Conservation (phyloP, 768 basidiomycete genomes). For the Mrakia hoshinonis region DNA sequence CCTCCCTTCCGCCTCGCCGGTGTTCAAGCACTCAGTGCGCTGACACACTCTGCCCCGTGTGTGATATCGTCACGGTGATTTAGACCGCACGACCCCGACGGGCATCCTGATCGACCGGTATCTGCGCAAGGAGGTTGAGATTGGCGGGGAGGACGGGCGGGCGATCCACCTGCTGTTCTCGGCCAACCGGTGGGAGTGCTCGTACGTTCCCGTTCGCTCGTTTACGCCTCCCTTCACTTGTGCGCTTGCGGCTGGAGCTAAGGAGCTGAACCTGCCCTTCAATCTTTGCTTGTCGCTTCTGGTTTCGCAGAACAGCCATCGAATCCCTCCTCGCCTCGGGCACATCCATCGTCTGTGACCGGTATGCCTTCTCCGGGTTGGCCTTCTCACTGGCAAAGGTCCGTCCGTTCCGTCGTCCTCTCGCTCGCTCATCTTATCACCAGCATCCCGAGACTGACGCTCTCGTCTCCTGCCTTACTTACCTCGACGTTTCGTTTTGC, state of each 20-base stretch:
- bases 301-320: slow-evolving; percentile 49
- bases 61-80: too few relatives aligned
- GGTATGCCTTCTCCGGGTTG: slow-evolving; percentile 94
- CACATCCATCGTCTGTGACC: slow-evolving; percentile 72
- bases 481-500: background rate
- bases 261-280: background rate
- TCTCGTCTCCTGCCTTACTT: background rate
- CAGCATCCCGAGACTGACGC: background rate
- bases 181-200: slow-evolving; percentile 93
- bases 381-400: slow-evolving; percentile 59
- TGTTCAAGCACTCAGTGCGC: too few relatives aligned
- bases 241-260: background rate
- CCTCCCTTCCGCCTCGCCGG: slow-evolving; percentile 2
- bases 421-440: background rate
- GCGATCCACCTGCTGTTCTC: slow-evolving; percentile 90
- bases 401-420: background rate
- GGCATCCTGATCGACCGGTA: slow-evolving; percentile 92
- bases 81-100: slow-evolving; percentile 86
- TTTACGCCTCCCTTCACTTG: background rate
- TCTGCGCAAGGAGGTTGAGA: slow-evolving; percentile 67
- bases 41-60: too few relatives aligned
- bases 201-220: slow-evolving; percentile 47
- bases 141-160: slow-evolving; percentile 59
- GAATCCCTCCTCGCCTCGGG: slow-evolving; percentile 53
- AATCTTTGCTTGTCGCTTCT: background rate